Percentiles rank a stretch among this genome's conserved stretches.
Evolutionary conservation across 1,284 basidiomycete species (phyloP).

Genomic region (Stygiomarasmius scandens): DNA sequence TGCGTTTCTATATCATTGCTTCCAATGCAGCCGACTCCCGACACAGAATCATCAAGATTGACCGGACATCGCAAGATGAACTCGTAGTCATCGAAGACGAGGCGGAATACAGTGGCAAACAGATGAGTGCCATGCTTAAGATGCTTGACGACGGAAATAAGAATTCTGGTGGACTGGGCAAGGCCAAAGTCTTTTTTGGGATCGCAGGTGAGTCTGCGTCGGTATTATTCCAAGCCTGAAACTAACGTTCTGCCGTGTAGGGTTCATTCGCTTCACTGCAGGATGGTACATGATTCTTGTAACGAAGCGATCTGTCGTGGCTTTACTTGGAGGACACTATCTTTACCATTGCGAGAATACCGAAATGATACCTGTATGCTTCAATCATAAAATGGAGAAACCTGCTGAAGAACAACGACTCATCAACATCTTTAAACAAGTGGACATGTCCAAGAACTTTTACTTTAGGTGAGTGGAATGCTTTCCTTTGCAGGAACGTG

Average conservation of each 20-base stretch:
- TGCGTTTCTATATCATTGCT: constrained; percentile 87
- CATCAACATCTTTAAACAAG: constrained; percentile 94
- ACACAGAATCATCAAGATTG: constrained; percentile 90
- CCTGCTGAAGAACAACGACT: constrained; percentile 84
- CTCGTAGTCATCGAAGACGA: constrained; percentile 84
- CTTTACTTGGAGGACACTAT: constrained; percentile 94
- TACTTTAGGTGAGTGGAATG: constrained; percentile 82
- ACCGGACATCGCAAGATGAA: constrained; percentile 78
- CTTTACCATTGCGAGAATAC: constrained; percentile 96
- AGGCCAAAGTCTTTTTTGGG: constrained; percentile 80
- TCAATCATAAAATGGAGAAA: constrained; percentile 79
- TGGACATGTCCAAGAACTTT: constrained; percentile 98
- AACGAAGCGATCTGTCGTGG: constrained; percentile 89
- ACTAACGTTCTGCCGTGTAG: constrained; percentile 40
- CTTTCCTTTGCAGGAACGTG: not conserved
- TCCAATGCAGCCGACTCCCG: constrained; percentile 83
- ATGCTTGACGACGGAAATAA: constrained; percentile 96
- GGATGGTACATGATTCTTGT: constrained; percentile 93
- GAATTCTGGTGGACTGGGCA: constrained; percentile 84
- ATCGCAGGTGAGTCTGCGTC: constrained; percentile 63
- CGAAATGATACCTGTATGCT: constrained; percentile 77
- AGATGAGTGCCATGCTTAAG: constrained; percentile 88
- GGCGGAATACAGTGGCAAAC: constrained; percentile 83
- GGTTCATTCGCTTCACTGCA: constrained; percentile 88
- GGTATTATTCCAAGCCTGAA: too few species aligned